Conservation (phyloP, 2,329 filamentous ascomycete species). For the Thelonectria blattea region DNA sequence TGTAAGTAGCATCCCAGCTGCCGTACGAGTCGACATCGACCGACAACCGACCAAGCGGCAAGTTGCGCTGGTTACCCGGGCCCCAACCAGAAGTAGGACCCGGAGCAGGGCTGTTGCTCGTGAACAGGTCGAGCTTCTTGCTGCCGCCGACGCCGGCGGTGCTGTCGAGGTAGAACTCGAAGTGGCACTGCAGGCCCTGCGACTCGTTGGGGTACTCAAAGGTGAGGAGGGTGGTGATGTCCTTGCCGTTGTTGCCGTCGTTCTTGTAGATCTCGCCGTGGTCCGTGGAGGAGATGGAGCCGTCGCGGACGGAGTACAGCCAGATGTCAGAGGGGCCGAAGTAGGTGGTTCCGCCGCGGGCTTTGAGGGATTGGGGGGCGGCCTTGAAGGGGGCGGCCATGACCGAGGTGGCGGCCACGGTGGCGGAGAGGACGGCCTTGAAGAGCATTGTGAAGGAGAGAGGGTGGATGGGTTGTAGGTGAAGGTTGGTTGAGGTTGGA, state of each 20-base stretch:
- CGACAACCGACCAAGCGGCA: constrained; percentile 21
- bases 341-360: constrained; percentile 4
- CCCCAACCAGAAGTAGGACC: constrained; percentile 25
- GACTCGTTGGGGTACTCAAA: constrained; percentile 33
- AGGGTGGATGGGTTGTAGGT: neutral
- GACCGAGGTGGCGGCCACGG: constrained; percentile 25
- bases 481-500: neutral
- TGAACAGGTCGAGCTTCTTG: constrained; percentile 37
- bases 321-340: constrained; percentile 27
- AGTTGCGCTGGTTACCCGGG: constrained; percentile 36
- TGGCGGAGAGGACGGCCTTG: constrained; percentile 21
- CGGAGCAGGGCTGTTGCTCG: constrained; percentile 28
- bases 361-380: too few species aligned
- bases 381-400: constrained; percentile 26
- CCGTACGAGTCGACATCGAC: neutral
- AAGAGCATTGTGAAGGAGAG: constrained; percentile 26
- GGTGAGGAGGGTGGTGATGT: constrained; percentile 36
- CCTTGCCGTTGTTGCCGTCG: constrained; percentile 28
- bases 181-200: constrained; percentile 31
- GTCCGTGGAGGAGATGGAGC: constrained; percentile 23
- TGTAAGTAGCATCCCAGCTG: constrained; percentile 15
- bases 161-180: constrained; percentile 32
- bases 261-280: constrained; percentile 23
- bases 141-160: constrained; percentile 15
- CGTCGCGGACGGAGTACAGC: constrained; percentile 28